Evolutionary conservation across 1,284 basidiomycete species (phyloP), one percentile per base, ranked within the genome.

Genomic region (Tylopilus sp.): DNA sequence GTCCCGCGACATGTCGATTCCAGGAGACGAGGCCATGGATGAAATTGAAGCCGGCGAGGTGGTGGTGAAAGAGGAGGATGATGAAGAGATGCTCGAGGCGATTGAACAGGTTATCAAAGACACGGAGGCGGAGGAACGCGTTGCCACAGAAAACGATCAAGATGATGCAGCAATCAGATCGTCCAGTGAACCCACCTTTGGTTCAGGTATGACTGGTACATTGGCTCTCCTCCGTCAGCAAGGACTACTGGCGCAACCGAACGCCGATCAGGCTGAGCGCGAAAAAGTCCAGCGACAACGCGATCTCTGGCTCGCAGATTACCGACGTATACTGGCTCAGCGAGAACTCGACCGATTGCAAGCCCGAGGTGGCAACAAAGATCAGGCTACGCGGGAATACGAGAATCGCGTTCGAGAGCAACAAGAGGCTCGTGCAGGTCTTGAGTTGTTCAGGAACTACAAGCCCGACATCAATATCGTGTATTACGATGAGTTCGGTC

Each of bases 401-500:
- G 93, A 97, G 70, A 97, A 97, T 64, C 82, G 92, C 49, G 67
- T 86, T 58, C 83, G 95, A 23, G 97, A 99, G 63, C 86, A 94
- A 65, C 86, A 91, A 57, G 94, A 97, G 57, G 89, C 94, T 8
- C 81, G 90, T 35, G 81, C 89, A 25, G 81, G 83, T 39, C 72
- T 94, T 58, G 92, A 97, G 33, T 68, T 82, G 41, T 99, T 90
- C 79, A 89, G 86, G 70, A 80, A 89, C 64, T 99, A 99, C 77
- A 97, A 95, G 70, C 97, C 97, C 2, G 94, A 97, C 68, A 80
- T 99, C 59, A 92, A 96, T 56, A 92, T 99, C 64, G 89, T 89
- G 51, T 99, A 99, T 69, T 89, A 96, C 58, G 97, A 99, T 67
- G 94, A 97, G 69, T 92, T 92, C 65, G 97, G 97, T n/a, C 78